These are phyloP conservation scores for Sarocladiaceae sp. DNA, from an alignment of 2,329 filamentous ascomycete genomes.

Conservation along the genomic window DNA sequence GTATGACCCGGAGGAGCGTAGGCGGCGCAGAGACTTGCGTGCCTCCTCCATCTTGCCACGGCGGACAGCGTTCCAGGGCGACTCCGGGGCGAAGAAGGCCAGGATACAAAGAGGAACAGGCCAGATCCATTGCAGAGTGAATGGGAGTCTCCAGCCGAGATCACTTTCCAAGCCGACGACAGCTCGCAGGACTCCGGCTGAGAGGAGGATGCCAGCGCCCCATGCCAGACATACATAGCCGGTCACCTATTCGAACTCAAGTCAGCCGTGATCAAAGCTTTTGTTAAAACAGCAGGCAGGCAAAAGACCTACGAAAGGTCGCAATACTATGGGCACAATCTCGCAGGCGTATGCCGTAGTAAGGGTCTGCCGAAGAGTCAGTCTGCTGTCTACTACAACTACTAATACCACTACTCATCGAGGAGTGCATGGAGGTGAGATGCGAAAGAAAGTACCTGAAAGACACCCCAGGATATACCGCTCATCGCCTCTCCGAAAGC, in stretches of 20 bases:
- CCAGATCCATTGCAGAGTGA: conserved; percentile 32
- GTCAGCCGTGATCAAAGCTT: too few species aligned
- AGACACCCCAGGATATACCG: conserved; percentile 31
- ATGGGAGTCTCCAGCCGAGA: conserved; percentile 34
- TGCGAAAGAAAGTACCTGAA: conserved; percentile 18
- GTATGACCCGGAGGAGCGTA: conserved; percentile 39
- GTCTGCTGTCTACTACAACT: too few species aligned
- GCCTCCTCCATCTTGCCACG: conserved; percentile 17
- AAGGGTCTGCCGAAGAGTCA: conserved; percentile 24
- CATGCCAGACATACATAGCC: conserved; percentile 38
- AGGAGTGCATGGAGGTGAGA: background rate
- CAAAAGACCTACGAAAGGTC: conserved; percentile 14
- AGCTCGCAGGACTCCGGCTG: conserved; percentile 30
- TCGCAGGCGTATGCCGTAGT: conserved; percentile 38
- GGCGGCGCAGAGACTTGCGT: conserved; percentile 19
- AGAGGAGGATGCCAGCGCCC: conserved; percentile 35
- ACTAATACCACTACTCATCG: background rate
- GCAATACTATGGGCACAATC: conserved; percentile 25
- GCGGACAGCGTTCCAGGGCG: conserved; percentile 22
- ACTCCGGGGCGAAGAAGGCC: conserved; percentile 25
- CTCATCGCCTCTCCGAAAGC: conserved; percentile 26
- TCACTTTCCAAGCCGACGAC: conserved; percentile 26
- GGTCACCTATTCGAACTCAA: conserved; percentile 25
- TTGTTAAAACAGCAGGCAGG: background rate
- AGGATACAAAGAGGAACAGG: conserved; percentile 21